These are phyloP conservation scores for Haematococcus lacustris DNA, from an alignment of 139 green algal species.

Conservation along the genomic window DNA sequence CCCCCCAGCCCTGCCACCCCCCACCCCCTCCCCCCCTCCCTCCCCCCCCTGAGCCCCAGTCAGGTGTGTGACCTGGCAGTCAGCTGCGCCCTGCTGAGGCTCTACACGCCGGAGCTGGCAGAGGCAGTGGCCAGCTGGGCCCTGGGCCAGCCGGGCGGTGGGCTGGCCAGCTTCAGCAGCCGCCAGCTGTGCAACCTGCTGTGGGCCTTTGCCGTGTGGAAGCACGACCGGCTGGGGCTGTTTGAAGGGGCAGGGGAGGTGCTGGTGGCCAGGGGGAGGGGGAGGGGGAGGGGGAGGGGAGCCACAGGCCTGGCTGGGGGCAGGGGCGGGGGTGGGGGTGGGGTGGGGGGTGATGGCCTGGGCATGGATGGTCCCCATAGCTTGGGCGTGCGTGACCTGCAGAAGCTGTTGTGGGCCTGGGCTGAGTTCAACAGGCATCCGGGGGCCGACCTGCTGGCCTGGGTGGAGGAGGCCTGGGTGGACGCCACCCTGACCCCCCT, in stretches of 20 bases:
- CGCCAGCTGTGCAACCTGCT: constrained; percentile 7
- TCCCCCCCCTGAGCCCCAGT: neutral
- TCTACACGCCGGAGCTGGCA: neutral
- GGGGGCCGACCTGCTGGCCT: constrained; percentile 17
- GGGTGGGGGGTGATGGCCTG: neutral
- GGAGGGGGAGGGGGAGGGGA: neutral
- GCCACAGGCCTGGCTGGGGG: neutral
- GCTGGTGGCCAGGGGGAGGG: neutral
- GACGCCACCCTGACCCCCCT: too few species aligned
- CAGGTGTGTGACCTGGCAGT: neutral
- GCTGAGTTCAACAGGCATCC: constrained; percentile 36
- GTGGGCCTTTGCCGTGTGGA: constrained; percentile 5
- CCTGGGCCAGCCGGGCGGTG: neutral
- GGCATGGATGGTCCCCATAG: neutral
- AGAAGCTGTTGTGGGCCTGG: constrained; percentile 24
- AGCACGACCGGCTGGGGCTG: constrained; percentile 1
- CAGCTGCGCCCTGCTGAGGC: neutral
- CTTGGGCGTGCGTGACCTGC: constrained; percentile 7
- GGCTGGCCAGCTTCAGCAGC: neutral
- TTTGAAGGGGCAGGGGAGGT: constrained; percentile 9
- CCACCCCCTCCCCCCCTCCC: neutral
- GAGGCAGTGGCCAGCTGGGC: constrained; percentile 2
- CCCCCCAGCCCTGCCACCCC: neutral
- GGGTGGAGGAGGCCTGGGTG: too few species aligned
- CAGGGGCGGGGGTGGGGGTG: too few species aligned